A percentile compares a stretch with the other conserved stretches of the same genome.
Evolutionary conservation across 1,284 basidiomycete species (phyloP).

Genomic region (Macrocystidia cucumis): DNA sequence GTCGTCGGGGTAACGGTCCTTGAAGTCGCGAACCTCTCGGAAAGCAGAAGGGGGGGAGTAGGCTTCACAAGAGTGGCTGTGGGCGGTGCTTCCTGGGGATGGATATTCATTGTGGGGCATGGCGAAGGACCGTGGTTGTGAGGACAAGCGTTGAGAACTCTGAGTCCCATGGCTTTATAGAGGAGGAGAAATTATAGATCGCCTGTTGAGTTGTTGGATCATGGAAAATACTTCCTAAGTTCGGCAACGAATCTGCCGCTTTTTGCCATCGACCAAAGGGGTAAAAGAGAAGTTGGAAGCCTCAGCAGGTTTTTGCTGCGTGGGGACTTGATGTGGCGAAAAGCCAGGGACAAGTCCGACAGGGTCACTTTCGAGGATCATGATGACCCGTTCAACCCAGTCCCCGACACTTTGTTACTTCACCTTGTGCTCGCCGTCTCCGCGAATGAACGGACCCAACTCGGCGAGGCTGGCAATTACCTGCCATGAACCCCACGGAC

Average conservation of each 20-base stretch:
- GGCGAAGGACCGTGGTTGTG: not conserved
- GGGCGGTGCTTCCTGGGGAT: constrained; percentile 1
- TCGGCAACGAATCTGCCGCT: not conserved
- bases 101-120: constrained; percentile 8
- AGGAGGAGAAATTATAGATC: too few relatives aligned
- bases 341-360: too few relatives aligned
- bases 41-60: constrained; percentile 7
- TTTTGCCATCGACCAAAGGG: not conserved
- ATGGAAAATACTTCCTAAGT: not conserved
- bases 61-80: constrained; percentile 1
- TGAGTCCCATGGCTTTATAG: constrained; percentile 7
- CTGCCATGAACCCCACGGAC: too few relatives aligned
- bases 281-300: not conserved
- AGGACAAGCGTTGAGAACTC: constrained; percentile 4
- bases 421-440: too few relatives aligned
- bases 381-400: too few relatives aligned
- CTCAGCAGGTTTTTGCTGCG: not conserved
- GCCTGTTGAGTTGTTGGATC: not conserved
- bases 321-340: not conserved
- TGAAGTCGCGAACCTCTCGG: constrained; percentile 1
- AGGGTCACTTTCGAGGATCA: too few relatives aligned
- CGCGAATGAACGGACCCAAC: too few relatives aligned
- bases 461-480: too few relatives aligned
- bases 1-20: constrained; percentile 9
- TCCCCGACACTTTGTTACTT: too few relatives aligned